Conservation (phyloP, 331 rosid genomes). For the Acacia pycnantha region DNA sequence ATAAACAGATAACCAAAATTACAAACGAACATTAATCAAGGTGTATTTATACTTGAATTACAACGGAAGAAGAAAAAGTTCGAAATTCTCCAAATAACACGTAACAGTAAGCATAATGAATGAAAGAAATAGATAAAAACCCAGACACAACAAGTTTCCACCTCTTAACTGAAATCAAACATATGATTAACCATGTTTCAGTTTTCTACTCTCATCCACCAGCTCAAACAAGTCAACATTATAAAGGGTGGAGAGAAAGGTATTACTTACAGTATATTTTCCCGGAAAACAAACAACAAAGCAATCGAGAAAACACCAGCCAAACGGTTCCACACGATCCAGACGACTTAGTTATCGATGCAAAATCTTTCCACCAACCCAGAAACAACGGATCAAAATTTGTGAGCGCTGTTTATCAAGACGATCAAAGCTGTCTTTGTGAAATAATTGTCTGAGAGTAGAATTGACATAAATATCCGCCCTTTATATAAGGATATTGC, state of each 20-base stretch:
- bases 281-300: neutral
- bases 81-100: neutral
- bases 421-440: neutral
- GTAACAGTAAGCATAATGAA: neutral
- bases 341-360: constrained; percentile 35
- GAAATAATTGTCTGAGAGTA: neutral
- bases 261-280: constrained; percentile 27
- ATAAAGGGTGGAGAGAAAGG: neutral
- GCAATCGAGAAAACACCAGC: constrained; percentile 16
- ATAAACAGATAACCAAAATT: neutral
- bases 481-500: neutral
- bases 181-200: neutral
- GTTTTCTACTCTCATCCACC: neutral
- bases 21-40: neutral
- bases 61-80: neutral
- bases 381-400: neutral
- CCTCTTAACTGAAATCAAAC: neutral
- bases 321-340: constrained; percentile 59
- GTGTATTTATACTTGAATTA: neutral
- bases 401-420: neutral
- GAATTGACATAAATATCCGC: neutral
- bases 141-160: neutral
- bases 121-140: neutral
- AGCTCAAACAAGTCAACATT: neutral
- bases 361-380: constrained; percentile 59